Conservation (phyloP, 805 yeast species). For the Phaffomyces opuntiae region DNA sequence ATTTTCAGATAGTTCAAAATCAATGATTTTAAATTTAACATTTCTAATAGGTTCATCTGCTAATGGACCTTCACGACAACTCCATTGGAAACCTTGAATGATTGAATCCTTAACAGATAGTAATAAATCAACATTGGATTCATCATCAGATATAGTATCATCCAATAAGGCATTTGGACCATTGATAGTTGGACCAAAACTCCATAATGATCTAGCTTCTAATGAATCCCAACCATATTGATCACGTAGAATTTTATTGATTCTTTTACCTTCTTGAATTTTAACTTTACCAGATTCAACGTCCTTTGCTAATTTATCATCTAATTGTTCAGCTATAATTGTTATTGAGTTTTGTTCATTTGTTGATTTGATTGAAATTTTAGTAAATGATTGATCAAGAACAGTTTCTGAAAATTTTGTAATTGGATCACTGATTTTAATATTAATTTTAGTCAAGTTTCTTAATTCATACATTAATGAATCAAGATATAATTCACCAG, state of each 20-base stretch:
- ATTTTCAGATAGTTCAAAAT: conserved; percentile 43
- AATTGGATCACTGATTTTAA: conserved; percentile 81
- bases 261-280: conserved; percentile 30
- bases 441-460: conserved; percentile 47
- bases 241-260: conserved; percentile 49
- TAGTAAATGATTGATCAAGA: conserved; percentile 54
- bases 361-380: conserved; percentile 53
- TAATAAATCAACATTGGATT: conserved; percentile 51
- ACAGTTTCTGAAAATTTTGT: conserved; percentile 77
- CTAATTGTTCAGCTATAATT: conserved; percentile 70
- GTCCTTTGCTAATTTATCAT: conserved; percentile 45
- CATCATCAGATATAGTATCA: conserved; percentile 63
- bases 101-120: conserved; percentile 45
- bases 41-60: conserved; percentile 76
- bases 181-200: conserved; percentile 53
- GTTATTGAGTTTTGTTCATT: conserved; percentile 53
- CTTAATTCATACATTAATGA: conserved; percentile 75
- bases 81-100: conserved; percentile 79
- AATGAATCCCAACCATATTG: conserved; percentile 76
- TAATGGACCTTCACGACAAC: conserved; percentile 82
- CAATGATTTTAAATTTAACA: conserved; percentile 64
- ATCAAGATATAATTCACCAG: conserved; percentile 87
- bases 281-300: conserved; percentile 40
- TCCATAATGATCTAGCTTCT: conserved; percentile 78
- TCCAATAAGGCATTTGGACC: conserved; percentile 52